phyloP scores from a whole-genome alignment of 2,329 filamentous ascomycete genomes.

The Arachnomyces sp. region DNA sequence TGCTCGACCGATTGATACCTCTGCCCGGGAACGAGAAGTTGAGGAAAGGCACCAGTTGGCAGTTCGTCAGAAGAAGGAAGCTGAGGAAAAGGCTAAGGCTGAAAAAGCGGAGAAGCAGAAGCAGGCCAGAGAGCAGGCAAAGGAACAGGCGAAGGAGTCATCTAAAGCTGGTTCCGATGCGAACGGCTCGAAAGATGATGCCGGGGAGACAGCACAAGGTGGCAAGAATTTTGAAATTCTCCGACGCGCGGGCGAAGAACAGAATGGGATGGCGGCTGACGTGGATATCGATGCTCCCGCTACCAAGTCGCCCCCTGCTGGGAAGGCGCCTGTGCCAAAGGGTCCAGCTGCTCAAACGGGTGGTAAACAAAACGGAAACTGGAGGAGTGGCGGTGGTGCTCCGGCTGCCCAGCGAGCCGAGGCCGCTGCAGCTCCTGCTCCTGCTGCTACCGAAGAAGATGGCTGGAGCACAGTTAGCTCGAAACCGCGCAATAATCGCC shows the following conservation, averaged over 20 bases:
- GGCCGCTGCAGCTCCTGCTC: conserved; percentile 22
- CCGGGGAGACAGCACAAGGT: conserved; percentile 32
- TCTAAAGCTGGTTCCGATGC: conserved; percentile 27
- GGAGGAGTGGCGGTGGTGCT: conserved; percentile 22
- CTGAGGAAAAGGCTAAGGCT: conserved; percentile 76
- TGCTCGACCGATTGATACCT: conserved; percentile 88
- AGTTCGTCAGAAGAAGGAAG: conserved; percentile 74
- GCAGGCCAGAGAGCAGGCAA: conserved; percentile 57
- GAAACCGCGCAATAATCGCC: conserved; percentile 38
- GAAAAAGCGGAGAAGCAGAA: conserved; percentile 58
- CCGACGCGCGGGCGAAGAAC: conserved; percentile 41
- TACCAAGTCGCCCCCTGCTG: conserved; percentile 17
- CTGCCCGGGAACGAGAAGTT: conserved; percentile 77
- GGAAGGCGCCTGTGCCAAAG: conserved; percentile 12
- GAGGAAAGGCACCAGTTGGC: conserved; percentile 76
- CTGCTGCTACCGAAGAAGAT: conserved; percentile 34
- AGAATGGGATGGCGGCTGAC: conserved; percentile 36
- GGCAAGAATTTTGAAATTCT: conserved; percentile 50
- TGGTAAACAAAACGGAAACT: conserved; percentile 30
- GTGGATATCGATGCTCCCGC: conserved; percentile 42
- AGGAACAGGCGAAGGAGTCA: conserved; percentile 31
- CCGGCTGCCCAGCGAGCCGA: neutral
- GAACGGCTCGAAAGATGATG: conserved; percentile 35
- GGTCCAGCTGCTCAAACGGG: conserved; percentile 32
- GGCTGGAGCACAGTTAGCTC: conserved; percentile 43